A percentile compares a stretch with the other conserved stretches of the same genome.
Conservation (phyloP, 768 basidiomycete genomes). For the Termitomyces bulborhizus region DNA sequence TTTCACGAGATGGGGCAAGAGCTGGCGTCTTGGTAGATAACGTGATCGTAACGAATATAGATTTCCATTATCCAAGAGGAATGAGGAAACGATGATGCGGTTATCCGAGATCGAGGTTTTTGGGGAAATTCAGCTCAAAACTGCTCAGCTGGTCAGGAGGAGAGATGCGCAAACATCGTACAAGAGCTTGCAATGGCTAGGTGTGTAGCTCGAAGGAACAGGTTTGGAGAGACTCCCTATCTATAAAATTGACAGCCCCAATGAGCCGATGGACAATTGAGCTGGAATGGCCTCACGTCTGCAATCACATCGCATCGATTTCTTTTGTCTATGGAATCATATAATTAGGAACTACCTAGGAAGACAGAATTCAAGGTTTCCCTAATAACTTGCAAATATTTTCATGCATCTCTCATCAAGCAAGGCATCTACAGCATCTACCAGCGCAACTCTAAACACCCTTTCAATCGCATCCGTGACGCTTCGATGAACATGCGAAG, state of each 20-base stretch:
- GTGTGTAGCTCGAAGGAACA: constrained; percentile 51
- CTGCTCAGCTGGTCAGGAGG: constrained; percentile 53
- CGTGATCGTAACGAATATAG: constrained; percentile 84
- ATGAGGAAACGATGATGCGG: background rate
- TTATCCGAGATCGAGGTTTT: constrained; percentile 60
- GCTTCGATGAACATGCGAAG: background rate
- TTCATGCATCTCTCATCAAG: background rate
- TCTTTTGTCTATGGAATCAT: constrained; percentile 45
- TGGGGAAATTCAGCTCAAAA: constrained; percentile 50
- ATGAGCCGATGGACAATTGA: background rate
- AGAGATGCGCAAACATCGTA: constrained; percentile 59
- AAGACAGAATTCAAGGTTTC: no score
- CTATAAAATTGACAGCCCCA: constrained; percentile 25
- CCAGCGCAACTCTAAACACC: background rate
- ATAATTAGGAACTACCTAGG: background rate
- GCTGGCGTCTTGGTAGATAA: constrained; percentile 79
- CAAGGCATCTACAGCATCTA: background rate
- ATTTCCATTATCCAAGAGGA: background rate
- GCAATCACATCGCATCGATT: constrained; percentile 68
- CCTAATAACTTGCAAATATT: no score
- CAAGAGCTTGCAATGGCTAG: constrained; percentile 67
- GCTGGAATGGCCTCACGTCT: constrained; percentile 27
- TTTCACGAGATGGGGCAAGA: constrained; percentile 44
- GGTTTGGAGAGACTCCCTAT: constrained; percentile 47
- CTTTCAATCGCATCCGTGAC: background rate